These are phyloP conservation scores for Phytophthora crassamura DNA, from an alignment of 352 stramenopile species.

Conservation along the genomic window DNA sequence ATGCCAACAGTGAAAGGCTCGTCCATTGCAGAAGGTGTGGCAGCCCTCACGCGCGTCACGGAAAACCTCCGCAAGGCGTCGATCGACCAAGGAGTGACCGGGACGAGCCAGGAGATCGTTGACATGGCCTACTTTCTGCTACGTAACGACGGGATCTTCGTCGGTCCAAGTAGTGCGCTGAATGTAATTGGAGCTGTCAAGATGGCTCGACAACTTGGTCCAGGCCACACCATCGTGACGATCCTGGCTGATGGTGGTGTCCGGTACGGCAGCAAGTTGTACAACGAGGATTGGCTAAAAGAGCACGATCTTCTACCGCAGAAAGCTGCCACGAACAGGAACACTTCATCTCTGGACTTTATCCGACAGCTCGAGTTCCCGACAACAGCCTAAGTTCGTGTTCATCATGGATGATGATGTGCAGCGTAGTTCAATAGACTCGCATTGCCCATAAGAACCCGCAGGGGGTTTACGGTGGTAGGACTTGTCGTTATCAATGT, in stretches of 20 bases:
- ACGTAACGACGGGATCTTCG: constrained; percentile 93
- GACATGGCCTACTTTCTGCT: constrained; percentile 90
- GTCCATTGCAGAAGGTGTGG: constrained; percentile 94
- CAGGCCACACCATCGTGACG: constrained; percentile 78
- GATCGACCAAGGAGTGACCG: constrained; percentile 91
- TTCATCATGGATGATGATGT: background rate
- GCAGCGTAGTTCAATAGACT: too few species aligned
- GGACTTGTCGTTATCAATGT: too few species aligned
- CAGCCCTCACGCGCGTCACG: constrained; percentile 87
- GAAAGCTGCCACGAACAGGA: constrained; percentile 15
- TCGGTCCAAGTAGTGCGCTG: constrained; percentile 82
- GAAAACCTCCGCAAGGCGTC: constrained; percentile 88
- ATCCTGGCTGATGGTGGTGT: constrained; percentile 85
- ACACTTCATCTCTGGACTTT: constrained; percentile 43
- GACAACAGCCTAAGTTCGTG: constrained; percentile 9
- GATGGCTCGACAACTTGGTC: constrained; percentile 72
- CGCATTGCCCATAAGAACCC: too few species aligned
- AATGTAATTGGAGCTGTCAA: constrained; percentile 87
- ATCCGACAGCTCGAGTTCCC: constrained; percentile 37
- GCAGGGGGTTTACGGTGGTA: too few species aligned
- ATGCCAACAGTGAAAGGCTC: constrained; percentile 71
- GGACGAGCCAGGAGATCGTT: constrained; percentile 91
- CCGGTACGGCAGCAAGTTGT: constrained; percentile 85
- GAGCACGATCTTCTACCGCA: constrained; percentile 55
- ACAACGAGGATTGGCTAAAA: constrained; percentile 78